phyloP scores from a whole-genome alignment of 371 early-diverging fungal genomes.

The Sporodiniella umbellata region DNA sequence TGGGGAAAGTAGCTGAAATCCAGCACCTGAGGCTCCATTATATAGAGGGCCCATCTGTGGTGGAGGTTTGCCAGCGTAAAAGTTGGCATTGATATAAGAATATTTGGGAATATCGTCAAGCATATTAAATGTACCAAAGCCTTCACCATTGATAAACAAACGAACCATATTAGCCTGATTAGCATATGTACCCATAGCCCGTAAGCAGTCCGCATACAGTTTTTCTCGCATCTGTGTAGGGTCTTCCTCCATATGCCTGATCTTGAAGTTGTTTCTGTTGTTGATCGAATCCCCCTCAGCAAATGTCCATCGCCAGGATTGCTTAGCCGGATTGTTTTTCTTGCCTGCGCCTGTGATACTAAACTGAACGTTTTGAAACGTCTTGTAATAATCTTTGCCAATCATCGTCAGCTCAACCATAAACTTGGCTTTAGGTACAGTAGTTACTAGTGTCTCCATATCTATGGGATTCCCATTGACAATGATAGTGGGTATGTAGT shows the following conservation, averaged over 20 bases:
- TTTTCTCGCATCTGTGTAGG: slow-evolving; percentile 64
- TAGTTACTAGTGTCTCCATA: slow-evolving; percentile 31
- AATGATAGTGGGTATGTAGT: slow-evolving; percentile 34
- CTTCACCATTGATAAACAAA: slow-evolving; percentile 48
- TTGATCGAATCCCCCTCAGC: slow-evolving; percentile 28
- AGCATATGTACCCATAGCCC: slow-evolving; percentile 52
- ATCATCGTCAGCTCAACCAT: slow-evolving; percentile 42
- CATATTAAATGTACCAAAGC: slow-evolving; percentile 53
- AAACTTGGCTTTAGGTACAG: slow-evolving; percentile 18
- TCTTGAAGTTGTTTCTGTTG: slow-evolving; percentile 50
- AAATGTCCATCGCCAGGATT: slow-evolving; percentile 49
- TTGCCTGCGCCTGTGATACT: slow-evolving; percentile 57
- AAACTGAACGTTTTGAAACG: slow-evolving; percentile 38
- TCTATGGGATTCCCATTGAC: slow-evolving; percentile 23
- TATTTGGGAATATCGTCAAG: slow-evolving; percentile 49
- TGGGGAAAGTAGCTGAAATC: slow-evolving; percentile 24
- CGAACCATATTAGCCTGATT: slow-evolving; percentile 54
- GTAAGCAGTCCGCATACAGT: slow-evolving; percentile 49
- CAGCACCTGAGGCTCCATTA: slow-evolving; percentile 52
- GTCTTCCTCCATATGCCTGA: slow-evolving; percentile 58
- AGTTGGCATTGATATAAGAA: slow-evolving; percentile 47
- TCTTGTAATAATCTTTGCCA: slow-evolving; percentile 44
- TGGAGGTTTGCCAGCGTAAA: slow-evolving; percentile 46
- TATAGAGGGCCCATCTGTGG: slow-evolving; percentile 47
- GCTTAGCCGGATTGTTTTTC: slow-evolving; percentile 54